A percentile compares a stretch with the other conserved stretches of the same genome.
Conservation (phyloP, 176 grass and related monocot species). For the Alloteropsis semialata region DNA sequence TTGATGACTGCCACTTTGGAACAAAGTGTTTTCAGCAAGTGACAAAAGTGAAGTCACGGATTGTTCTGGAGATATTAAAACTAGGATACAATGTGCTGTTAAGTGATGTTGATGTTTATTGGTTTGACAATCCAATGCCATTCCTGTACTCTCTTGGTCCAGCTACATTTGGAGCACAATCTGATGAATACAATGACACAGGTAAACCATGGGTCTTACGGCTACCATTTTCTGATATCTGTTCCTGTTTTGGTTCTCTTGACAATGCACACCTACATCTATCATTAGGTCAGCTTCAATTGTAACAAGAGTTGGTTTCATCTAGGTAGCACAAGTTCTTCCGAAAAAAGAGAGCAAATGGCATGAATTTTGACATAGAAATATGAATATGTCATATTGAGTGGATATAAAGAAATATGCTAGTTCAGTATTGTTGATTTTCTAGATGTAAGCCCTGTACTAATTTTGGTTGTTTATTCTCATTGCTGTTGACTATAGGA, state of each 20-base stretch:
- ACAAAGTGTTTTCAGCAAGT: constrained; percentile 84
- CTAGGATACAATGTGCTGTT: constrained; percentile 81
- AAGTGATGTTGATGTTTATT: constrained; percentile 91
- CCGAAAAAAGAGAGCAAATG: neutral
- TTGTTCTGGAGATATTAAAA: constrained; percentile 78
- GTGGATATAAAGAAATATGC: neutral
- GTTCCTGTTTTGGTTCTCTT: neutral
- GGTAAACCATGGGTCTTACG: constrained; percentile 25
- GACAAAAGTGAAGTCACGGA: constrained; percentile 88
- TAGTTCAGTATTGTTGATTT: neutral
- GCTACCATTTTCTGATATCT: neutral
- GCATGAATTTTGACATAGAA: neutral
- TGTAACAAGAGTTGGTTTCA: neutral
- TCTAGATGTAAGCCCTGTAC: neutral
- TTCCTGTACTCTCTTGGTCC: constrained; percentile 67
- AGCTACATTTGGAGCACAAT: constrained; percentile 63
- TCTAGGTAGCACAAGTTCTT: neutral
- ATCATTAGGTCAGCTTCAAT: neutral
- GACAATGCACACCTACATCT: neutral
- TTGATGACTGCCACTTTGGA: constrained; percentile 84
- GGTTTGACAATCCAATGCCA: constrained; percentile 74
- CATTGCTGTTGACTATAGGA: constrained; percentile 31
- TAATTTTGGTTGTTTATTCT: neutral
- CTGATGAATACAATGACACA: constrained; percentile 86
- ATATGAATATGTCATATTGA: neutral